Evolutionary conservation across 108 stramenopile genomes (phyloP), one percentile per base, ranked within the genome.

Genomic region (Pseudonitzschia pungens): DNA sequence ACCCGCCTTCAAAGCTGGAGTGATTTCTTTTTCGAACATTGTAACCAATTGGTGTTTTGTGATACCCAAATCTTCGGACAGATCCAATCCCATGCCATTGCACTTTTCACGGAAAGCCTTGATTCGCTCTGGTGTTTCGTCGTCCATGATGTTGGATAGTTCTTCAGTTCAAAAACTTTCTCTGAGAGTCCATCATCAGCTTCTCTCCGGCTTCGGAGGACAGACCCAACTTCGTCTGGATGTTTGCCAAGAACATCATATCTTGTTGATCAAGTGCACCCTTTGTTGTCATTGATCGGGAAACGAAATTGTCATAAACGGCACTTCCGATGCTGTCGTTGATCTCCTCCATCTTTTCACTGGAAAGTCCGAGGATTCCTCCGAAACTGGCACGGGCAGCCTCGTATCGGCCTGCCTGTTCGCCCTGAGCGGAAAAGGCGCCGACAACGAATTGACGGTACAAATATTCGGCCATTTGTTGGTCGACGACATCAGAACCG

Each of bases 211-310:
- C 71, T 60, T 96, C 89, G 20, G 87, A 77, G 7, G 92, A 77
- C 10, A 96, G 77, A 36, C 87, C 87, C 50, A 96, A 84, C 84
- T 91, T 93, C 28, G 68, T 79, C 72, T 94, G 91, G 32, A 96
- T 92, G 66, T 91, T 92, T 16, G 90, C 90, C 22, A 96, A 82
- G 84, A 92, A 91, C 95, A 96, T 96, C 91, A 96, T 92, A 57
- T 96, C 95, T 76, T 96, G 95, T 77, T 96, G 92, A 69, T 96
- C 95, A 57, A 96, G 72, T 18, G 86, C 65, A 2, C 85, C 89
- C 88, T 96, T 96, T 32, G 81, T 84, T 31, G 77, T 74, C 83
- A 96, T 85, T 14, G 89, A 68, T 65, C 91, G 84, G 24, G 85
- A 79, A 22, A 96, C 83, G 77, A 87, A 92, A 80, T 96, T 96